Base-by-base conservation (phyloP, 495 filamentous ascomycete species). In the Annulohypoxylon nitens region DNA sequence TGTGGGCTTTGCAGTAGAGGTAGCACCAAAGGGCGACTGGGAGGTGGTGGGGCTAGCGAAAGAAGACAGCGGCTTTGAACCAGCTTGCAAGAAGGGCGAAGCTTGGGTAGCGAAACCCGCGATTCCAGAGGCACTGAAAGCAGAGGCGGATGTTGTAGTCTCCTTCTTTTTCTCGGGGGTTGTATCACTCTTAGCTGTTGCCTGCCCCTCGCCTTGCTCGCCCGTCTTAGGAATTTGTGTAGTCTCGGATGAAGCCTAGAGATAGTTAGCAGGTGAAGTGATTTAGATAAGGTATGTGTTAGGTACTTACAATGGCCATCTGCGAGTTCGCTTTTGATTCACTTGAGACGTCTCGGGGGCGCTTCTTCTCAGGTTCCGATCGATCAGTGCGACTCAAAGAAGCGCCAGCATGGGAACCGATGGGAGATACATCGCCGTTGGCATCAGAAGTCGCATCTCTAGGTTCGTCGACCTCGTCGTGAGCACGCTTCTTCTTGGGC, bases 401-500 rank as follows among this genome's bases (percentile, higher is more conserved):
- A 16, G 69, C 61, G n/a, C 71, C 71, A 30, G 76, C 66, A 45
- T 64, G 71, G 43, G 72, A 65, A 45, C 75, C 80, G 45, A 78
- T 80, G 51, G 82, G 77, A 57, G 84, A 80, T 41, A 79, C 75
- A 41, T 78, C 80, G 58, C 79, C 80, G 68, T 74, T 71, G 14
- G 73, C 66, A 30, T 78, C 79, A 7, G 58, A 63, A 18, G 65
- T 45, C 2, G 70, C 67, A 34, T 84, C 83, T 58, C 75, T 78
- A 47, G 76, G 70, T 41, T 80, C 74, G 50, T 87, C 85, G 1
- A 87, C 80, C 73, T 87, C 83, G 62, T 86, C 85, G 64, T 84
- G 84, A 30, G 83, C 85, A 57, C 87, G 79, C 78, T 88, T 88
- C 79, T 88, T 88, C 81, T 88, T 88, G 34, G 87, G 87, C 5